Base-by-base conservation (phyloP, 495 filamentous ascomycete species). In the Cryomyces antarcticus region DNA sequence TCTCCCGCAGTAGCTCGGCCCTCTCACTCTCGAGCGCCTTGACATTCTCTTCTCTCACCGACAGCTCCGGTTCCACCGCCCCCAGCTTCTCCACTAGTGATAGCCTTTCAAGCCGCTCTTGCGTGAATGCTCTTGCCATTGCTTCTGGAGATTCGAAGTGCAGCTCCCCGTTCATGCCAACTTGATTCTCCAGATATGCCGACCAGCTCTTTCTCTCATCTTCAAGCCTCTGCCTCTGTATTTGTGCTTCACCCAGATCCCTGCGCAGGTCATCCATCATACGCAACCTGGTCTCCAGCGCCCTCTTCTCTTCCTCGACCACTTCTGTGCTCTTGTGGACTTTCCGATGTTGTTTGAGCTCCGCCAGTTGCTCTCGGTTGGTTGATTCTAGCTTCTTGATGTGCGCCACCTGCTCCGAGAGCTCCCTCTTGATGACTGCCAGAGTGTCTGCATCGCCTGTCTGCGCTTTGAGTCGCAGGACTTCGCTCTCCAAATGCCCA, bases 231-330 rank as follows among this genome's bases (percentile, higher is more conserved):
- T 89, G 83, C 24, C 82, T 77, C 49, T 89, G 85, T 31, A 89
- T 67, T 49, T 81, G 70, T 12, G 78, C 69, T 49, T 93, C 86
- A 29, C 71, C 67, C 24, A 94, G 67, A 51, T 93, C 78, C 12
- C 72, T 65, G 44, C 82, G 71, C 9, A 95, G 51, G 24, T 73
- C 70, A 46, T 82, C 73, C 66, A 89, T 78, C 28, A 80, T 61
- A 46, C 80, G 72, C 28, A 99, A 49, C 49, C 74, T 80, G 40
- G 73, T 73, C 55, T 94, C 78, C 41, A 99, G 63, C 0, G 73
- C 71, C 47, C 80, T 70, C 64, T 96, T 96, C 62, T 99, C 83
- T 54, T 99, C 89, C 51, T 96, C 87, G 0, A 95, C 77, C n/a
- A 96, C 70, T 48, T 94, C 85, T 4, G 94, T 75, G 31, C 78